phyloP scores from a whole-genome alignment of 2,329 filamentous ascomycete genomes.

The Ophiostoma tasmaniense region DNA sequence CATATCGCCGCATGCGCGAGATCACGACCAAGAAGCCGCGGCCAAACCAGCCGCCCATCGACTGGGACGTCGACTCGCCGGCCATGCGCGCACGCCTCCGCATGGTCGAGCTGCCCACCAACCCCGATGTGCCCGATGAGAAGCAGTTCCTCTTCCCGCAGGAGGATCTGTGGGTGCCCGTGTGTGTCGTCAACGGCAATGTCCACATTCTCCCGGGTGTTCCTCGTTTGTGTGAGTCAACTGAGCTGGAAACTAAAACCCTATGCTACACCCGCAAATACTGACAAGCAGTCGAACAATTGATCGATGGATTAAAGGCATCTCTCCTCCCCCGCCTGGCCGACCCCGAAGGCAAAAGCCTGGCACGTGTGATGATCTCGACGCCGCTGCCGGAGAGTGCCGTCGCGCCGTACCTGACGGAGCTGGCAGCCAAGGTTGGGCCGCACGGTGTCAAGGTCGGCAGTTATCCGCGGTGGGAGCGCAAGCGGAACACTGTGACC shows the following conservation, averaged over 20 bases:
- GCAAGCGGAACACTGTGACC: constrained; percentile 80
- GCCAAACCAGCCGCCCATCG: constrained; percentile 63
- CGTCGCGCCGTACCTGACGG: constrained; percentile 73
- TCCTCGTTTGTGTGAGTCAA: constrained; percentile 59
- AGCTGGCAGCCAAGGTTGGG: constrained; percentile 65
- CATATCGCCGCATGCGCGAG: constrained; percentile 74
- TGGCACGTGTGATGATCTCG: constrained; percentile 69
- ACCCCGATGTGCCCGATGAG: constrained; percentile 53
- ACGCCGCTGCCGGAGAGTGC: constrained; percentile 82
- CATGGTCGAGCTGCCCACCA: constrained; percentile 82
- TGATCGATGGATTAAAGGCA: constrained; percentile 71
- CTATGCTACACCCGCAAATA: neutral
- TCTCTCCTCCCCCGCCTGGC: constrained; percentile 58
- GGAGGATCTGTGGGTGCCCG: constrained; percentile 83
- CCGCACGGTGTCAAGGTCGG: constrained; percentile 81
- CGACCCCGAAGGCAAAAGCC: constrained; percentile 75
- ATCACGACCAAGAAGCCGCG: constrained; percentile 58
- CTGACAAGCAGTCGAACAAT: constrained; percentile 49
- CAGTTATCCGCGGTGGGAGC: constrained; percentile 89
- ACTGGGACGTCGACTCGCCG: constrained; percentile 76
- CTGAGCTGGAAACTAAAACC: neutral
- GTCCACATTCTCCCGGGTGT: constrained; percentile 89
- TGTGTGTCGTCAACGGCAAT: constrained; percentile 84
- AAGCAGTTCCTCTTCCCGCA: constrained; percentile 71
- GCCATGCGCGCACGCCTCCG: constrained; percentile 72